Conservation (phyloP, 2,329 filamentous ascomycete species). For the Colletotrichum eremochloae region DNA sequence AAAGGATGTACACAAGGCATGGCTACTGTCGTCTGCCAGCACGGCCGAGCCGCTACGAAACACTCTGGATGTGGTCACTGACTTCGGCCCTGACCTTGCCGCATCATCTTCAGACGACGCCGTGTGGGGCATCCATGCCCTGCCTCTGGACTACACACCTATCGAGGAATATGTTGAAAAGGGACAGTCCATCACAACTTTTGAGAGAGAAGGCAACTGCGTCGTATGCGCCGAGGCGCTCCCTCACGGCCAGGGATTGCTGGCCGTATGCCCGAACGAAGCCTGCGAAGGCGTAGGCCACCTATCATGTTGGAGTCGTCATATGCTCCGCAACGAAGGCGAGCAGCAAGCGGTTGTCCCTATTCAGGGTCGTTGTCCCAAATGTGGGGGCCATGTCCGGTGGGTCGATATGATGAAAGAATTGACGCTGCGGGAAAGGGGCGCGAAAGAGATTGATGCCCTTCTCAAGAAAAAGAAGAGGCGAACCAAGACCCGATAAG, state of each 20-base stretch:
- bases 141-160: conserved; percentile 68
- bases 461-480: conserved; percentile 63
- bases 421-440: conserved; percentile 79
- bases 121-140: conserved; percentile 64
- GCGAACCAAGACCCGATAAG: conserved; percentile 45
- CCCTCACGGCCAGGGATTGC: conserved; percentile 62
- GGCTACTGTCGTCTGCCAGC: conserved; percentile 71
- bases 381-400: conserved; percentile 70
- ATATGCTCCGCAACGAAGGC: conserved; percentile 58
- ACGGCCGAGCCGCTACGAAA: conserved; percentile 61
- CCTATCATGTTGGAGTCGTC: conserved; percentile 69
- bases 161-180: conserved; percentile 69
- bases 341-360: conserved; percentile 70
- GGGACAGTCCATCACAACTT: conserved; percentile 65
- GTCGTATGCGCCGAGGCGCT: conserved; percentile 64
- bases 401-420: conserved; percentile 90
- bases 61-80: conserved; percentile 67
- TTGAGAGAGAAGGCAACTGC: conserved; percentile 69
- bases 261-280: conserved; percentile 68
- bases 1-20: conserved; percentile 75
- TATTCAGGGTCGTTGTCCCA: conserved; percentile 76
- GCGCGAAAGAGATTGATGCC: conserved; percentile 76
- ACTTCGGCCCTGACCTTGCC: conserved; percentile 58
- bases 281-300: conserved; percentile 71
- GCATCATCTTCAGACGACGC: conserved; percentile 24